Percentiles rank a stretch among this genome's conserved stretches.
Evolutionary conservation across 2,329 filamentous ascomycete genomes (phyloP).

Genomic region (Paecilomyces niveus): DNA sequence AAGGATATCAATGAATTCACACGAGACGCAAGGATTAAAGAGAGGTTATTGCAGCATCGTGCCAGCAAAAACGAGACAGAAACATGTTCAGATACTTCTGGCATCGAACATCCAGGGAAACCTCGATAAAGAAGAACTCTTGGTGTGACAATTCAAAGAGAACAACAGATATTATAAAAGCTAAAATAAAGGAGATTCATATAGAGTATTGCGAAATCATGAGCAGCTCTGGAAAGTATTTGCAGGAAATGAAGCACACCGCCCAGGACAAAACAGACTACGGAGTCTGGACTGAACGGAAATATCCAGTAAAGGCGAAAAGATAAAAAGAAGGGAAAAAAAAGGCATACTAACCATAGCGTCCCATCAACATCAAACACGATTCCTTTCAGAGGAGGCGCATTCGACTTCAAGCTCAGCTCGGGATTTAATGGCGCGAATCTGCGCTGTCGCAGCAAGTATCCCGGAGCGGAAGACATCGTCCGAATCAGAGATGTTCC

Average conservation of each 20-base stretch:
- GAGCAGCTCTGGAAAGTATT: no score
- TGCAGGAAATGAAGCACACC: no score
- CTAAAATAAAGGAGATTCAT: neutral
- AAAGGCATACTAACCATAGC: constrained; percentile 59
- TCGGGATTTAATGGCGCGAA: constrained; percentile 45
- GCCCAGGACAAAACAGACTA: neutral
- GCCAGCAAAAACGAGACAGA: neutral
- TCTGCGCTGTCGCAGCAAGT: constrained; percentile 24
- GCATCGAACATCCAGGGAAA: neutral
- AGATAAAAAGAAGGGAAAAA: no score
- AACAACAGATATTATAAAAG: neutral
- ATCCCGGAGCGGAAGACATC: neutral
- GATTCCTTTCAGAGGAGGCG: constrained; percentile 48
- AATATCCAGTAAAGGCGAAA: neutral
- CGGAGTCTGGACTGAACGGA: neutral
- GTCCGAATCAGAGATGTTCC: neutral
- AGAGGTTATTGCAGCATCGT: neutral
- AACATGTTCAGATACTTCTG: neutral
- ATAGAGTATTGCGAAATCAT: neutral
- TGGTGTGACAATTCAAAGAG: neutral
- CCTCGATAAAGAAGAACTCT: neutral
- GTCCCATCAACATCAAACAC: constrained; percentile 96
- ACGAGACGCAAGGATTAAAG: neutral
- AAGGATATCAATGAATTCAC: neutral
- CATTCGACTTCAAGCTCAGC: constrained; percentile 17